phyloP scores from a whole-genome alignment of 2,329 filamentous ascomycete species.

The Penicillium sp. region DNA sequence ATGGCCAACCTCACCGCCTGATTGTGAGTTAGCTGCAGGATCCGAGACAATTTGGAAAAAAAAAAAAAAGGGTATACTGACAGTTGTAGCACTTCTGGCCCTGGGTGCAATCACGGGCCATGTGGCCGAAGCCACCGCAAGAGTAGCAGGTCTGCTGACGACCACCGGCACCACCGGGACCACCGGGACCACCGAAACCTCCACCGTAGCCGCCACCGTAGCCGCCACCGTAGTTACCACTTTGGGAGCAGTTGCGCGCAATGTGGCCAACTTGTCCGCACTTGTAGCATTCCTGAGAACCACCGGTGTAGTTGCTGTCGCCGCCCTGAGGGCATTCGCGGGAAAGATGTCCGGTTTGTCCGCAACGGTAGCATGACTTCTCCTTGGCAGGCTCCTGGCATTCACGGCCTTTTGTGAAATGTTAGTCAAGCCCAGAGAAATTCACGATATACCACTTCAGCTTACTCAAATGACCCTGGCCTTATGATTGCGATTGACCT shows the following conservation, averaged over 20 bases:
- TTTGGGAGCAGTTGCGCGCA: slow-evolving; percentile 64
- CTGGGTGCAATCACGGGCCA: slow-evolving; percentile 97
- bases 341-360: slow-evolving; percentile 83
- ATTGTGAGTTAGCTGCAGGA: slow-evolving; percentile 6
- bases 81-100: slow-evolving; percentile 99
- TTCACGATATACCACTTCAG: slow-evolving; percentile 21
- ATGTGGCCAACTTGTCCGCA: slow-evolving; percentile 97
- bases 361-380: slow-evolving; percentile 65
- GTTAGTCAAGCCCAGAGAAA: slow-evolving; percentile 8
- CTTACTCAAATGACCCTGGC: slow-evolving; percentile 75
- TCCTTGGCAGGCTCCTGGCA: slow-evolving; percentile 88
- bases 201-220: slow-evolving; percentile 52
- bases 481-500: slow-evolving; percentile 35
- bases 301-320: slow-evolving; percentile 47
- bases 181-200: slow-evolving; percentile 51
- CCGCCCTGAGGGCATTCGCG: slow-evolving; percentile 63
- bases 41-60: not conserved
- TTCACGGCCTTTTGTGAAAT: slow-evolving; percentile 67
- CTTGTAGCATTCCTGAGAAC: slow-evolving; percentile 87
- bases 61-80: slow-evolving; percentile 42
- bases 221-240: slow-evolving; percentile 51
- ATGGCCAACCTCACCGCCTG: slow-evolving; percentile 82
- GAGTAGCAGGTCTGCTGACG: slow-evolving; percentile 91
- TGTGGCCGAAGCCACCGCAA: slow-evolving; percentile 94
- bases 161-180: slow-evolving; percentile 53